Evolutionary conservation across 169 alveolate species (phyloP), one percentile per base, ranked within the genome.

Genomic region (Plasmodium berghei): DNA sequence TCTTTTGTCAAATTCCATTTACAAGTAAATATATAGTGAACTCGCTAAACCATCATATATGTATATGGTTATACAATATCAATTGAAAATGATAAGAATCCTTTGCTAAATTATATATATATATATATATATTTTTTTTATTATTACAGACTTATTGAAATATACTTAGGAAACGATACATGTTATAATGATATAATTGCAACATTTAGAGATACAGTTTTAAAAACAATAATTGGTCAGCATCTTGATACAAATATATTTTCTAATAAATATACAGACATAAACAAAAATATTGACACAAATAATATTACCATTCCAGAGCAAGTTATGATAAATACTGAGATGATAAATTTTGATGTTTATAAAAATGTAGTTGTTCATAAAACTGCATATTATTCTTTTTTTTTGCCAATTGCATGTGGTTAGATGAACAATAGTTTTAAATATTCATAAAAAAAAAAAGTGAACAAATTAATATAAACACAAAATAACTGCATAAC

Each of bases 161-260:
- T 54, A 64, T 75, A 67, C 46, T 91, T 59, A 55, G 92, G 66
- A 93, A 92, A 59, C 56, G 90, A 70, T 20, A 34, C 58, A 67
- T 83, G 71, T 46, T 94, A 70, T 52, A 54, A 87, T 28, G 88
- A 83, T 28, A 22, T 94, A 20, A 24, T 92, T 45, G 52, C 92
- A 4, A 40, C 92, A 26, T 94, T 94, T 56, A 77, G 87, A n/a
- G 89, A 90, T 54, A 93, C 87, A 8, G 88, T 95, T 8, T 88
- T 94, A 93, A 88, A 87, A 18, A 94, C 96, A 22, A 92, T 94
- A 28, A 75, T 94, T 24, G 96, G 96, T 2, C 96, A 94, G 26
- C 95, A 92, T 69, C 66, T 94, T 64, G 96, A 94, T 70, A 90
- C 95, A 8, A 90, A 94, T 62, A 80, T 80, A 28, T 80, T 80